A percentile compares a stretch with the other conserved stretches of the same genome.
phyloP scores from a whole-genome alignment of 2,329 filamentous ascomycete species.

The Paraphoma chrysanthemicola region DNA sequence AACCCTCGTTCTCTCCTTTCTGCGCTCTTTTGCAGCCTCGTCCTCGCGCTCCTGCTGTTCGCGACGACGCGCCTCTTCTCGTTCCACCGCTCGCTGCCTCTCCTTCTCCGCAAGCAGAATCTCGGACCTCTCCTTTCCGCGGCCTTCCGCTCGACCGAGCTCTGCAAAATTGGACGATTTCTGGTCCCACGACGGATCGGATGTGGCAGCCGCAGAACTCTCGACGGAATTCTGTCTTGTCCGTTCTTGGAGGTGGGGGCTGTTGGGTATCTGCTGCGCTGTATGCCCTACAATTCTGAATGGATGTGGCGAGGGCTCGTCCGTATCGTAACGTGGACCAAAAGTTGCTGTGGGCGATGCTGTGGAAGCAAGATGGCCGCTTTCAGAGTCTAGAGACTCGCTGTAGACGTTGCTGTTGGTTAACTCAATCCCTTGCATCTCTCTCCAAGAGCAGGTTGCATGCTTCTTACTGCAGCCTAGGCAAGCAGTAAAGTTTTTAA shows the following conservation, averaged over 20 bases:
- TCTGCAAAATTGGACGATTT: slow-evolving; percentile 3
- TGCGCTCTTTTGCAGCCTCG: slow-evolving; percentile 18
- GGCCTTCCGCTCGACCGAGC: slow-evolving; percentile 26
- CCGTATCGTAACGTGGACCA: slow-evolving; percentile 23
- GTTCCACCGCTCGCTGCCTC: slow-evolving; percentile 21
- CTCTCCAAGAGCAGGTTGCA: slow-evolving; percentile 85
- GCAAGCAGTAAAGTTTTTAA: slow-evolving; percentile 87
- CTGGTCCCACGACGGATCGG: too few relatives aligned
- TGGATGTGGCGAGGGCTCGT: slow-evolving; percentile 1
- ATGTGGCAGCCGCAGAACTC: too few relatives aligned
- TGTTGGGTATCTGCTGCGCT: slow-evolving; percentile 9
- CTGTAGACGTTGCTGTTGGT: slow-evolving; percentile 39
- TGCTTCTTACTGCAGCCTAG: slow-evolving; percentile 90
- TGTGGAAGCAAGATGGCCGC: slow-evolving; percentile 36
- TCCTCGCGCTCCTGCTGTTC: slow-evolving; percentile 7
- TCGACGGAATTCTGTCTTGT: too few relatives aligned
- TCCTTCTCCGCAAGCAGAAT: slow-evolving; percentile 27
- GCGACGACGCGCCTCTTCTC: slow-evolving; percentile 6
- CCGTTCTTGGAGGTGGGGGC: too few relatives aligned
- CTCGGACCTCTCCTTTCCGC: slow-evolving; percentile 29
- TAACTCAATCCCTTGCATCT: slow-evolving; percentile 75
- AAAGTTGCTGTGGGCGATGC: slow-evolving; percentile 34
- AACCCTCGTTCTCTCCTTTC: slow-evolving; percentile 26
- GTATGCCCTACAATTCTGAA: slow-evolving; percentile 26
- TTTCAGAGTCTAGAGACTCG: slow-evolving; percentile 39